These are phyloP conservation scores for Pythium dissotocum DNA, from an alignment of 352 stramenopile genomes.

Conservation along the genomic window DNA sequence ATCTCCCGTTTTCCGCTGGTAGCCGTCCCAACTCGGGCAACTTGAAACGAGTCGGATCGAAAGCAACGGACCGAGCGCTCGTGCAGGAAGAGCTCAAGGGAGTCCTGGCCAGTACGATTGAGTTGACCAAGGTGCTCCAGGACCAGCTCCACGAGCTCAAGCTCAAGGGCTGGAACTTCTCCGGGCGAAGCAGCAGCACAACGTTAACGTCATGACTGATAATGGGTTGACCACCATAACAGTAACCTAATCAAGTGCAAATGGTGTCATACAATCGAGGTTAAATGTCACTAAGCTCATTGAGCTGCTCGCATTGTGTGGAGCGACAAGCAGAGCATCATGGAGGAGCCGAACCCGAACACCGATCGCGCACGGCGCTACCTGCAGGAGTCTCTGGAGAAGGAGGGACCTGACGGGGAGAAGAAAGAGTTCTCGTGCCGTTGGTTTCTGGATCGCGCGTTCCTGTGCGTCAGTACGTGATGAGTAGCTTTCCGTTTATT, in stretches of 20 bases:
- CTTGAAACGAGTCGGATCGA: conserved; percentile 30
- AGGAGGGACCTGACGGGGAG: conserved; percentile 33
- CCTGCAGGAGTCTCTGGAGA: conserved; percentile 43
- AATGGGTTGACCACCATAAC: neutral
- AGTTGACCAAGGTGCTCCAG: conserved; percentile 70
- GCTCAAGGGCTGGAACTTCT: conserved; percentile 78
- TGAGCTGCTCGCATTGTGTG: neutral
- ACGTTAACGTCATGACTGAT: conserved; percentile 6
- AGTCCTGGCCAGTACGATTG: conserved; percentile 63
- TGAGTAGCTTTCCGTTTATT: neutral
- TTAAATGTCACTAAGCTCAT: conserved; percentile 12
- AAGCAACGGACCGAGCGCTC: conserved; percentile 47
- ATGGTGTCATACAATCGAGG: conserved; percentile 9
- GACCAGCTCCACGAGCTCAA: conserved; percentile 80
- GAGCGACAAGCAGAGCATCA: conserved; percentile 9
- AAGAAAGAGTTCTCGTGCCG: conserved; percentile 63
- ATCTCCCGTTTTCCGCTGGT: neutral
- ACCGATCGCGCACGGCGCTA: conserved; percentile 64
- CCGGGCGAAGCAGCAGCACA: conserved; percentile 18
- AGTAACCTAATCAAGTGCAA: conserved; percentile 12
- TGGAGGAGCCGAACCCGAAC: conserved; percentile 35
- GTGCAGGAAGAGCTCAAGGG: conserved; percentile 74
- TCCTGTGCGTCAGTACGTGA: conserved; percentile 85
- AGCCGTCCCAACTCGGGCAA: neutral
- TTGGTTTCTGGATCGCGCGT: conserved; percentile 82